Evolutionary conservation across 176 grass and related monocot species (phyloP).

Genomic region (Phoenix dactylifera): DNA sequence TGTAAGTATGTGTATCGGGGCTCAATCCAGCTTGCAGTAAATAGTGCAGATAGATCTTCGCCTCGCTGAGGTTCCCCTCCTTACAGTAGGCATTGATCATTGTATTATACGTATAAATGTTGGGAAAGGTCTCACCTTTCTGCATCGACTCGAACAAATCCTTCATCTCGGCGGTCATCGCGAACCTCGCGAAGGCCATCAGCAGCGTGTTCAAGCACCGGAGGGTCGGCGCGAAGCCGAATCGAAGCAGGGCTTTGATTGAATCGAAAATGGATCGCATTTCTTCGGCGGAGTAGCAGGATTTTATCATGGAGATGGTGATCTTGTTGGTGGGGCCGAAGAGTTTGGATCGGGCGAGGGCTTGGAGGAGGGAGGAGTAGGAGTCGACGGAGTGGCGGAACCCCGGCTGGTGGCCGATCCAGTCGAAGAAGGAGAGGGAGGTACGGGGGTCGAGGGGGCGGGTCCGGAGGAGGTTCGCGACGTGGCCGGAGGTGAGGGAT

Average conservation of each 20-base stretch:
- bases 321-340: conserved; percentile 42
- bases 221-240: conserved; percentile 35
- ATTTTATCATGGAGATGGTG: conserved; percentile 57
- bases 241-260: conserved; percentile 51
- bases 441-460: conserved; percentile 29
- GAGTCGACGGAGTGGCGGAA: conserved; percentile 61
- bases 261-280: conserved; percentile 26
- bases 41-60: conserved; percentile 51
- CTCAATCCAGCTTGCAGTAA: conserved; percentile 39
- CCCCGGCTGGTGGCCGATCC: conserved; percentile 36
- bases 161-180: conserved; percentile 64
- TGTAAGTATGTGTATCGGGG: conserved; percentile 64
- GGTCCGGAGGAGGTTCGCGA: conserved; percentile 39
- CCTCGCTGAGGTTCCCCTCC: conserved; percentile 46
- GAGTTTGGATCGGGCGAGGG: conserved; percentile 31
- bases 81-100: conserved; percentile 83
- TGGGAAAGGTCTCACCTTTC: conserved; percentile 46
- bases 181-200: conserved; percentile 51
- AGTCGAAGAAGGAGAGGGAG: conserved; percentile 67
- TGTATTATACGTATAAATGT: conserved; percentile 62
- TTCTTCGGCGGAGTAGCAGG: conserved; percentile 32
- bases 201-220: conserved; percentile 60
- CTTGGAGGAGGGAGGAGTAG: conserved; percentile 53
- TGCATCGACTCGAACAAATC: conserved; percentile 42
- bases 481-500: conserved; percentile 40